These are phyloP conservation scores for Hibiscus mutabilis DNA, from an alignment of 345 rosid species.

Conservation along the genomic window DNA sequence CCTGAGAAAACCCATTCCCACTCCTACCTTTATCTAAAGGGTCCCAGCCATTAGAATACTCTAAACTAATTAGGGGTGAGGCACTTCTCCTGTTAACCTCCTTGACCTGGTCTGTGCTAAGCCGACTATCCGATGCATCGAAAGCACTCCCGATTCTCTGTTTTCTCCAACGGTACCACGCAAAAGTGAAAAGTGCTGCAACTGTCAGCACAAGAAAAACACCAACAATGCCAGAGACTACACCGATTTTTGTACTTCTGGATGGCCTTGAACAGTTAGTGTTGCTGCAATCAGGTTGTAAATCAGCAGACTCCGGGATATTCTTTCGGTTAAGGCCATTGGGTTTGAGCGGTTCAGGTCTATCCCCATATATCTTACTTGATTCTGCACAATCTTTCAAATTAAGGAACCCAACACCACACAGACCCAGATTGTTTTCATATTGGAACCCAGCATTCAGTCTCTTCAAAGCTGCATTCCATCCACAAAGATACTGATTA, in stretches of 20 bases:
- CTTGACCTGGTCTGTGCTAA: conserved; percentile 57
- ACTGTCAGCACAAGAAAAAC: conserved; percentile 30
- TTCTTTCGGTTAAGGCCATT: conserved; percentile 28
- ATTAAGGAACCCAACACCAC: conserved; percentile 63
- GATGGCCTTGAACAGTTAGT: conserved; percentile 28
- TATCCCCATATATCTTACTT: conserved; percentile 26
- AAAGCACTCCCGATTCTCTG: conserved; percentile 64
- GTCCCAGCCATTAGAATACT: conserved; percentile 93
- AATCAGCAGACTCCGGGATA: conserved; percentile 63
- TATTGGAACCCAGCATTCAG: conserved; percentile 63
- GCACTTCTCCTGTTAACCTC: conserved; percentile 54
- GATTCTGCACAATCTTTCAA: conserved; percentile 46
- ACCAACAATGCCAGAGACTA: conserved; percentile 44
- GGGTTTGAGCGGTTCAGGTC: conserved; percentile 68
- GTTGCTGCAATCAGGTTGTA: conserved; percentile 40
- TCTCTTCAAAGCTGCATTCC: conserved; percentile 61
- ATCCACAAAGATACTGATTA: neutral
- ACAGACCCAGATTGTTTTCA: conserved; percentile 59
- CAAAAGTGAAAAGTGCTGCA: conserved; percentile 39
- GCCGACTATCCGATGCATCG: conserved; percentile 50
- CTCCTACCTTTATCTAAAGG: conserved; percentile 59
- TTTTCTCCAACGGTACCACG: conserved; percentile 55
- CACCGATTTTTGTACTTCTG: conserved; percentile 29
- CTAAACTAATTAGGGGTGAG: conserved; percentile 76
- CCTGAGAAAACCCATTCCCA: conserved; percentile 57